Percentiles rank a stretch among this genome's conserved stretches.
These are phyloP conservation scores for Ustilago shanxiensis DNA, from an alignment of 1,284 basidiomycete species.

Conservation along the genomic window DNA sequence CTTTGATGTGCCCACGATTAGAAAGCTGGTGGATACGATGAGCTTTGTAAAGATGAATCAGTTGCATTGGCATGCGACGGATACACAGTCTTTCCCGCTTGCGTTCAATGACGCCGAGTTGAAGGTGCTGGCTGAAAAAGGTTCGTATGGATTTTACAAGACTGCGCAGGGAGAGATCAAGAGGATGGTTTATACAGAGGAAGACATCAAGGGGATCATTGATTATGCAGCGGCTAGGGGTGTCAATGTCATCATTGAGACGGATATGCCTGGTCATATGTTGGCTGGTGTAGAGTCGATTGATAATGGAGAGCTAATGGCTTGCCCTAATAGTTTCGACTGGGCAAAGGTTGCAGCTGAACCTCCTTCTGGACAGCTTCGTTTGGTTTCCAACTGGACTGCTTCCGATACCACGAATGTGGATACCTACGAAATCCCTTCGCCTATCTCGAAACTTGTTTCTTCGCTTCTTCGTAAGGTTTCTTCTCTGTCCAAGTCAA, in stretches of 20 bases:
- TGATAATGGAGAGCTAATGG: constrained; percentile 78
- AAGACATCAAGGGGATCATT: constrained; percentile 78
- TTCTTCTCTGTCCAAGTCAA: constrained; percentile 74
- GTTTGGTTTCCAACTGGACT: constrained; percentile 25
- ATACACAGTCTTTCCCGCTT: constrained; percentile 78
- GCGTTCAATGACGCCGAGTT: constrained; percentile 73
- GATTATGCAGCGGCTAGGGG: constrained; percentile 81
- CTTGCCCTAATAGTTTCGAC: constrained; percentile 77
- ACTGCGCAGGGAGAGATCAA: constrained; percentile 9
- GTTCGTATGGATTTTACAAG: constrained; percentile 77
- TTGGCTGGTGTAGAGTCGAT: constrained; percentile 76
- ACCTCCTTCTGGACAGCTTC: constrained; percentile 83
- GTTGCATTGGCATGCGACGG: constrained; percentile 84
- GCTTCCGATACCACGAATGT: constrained; percentile 74
- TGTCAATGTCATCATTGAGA: constrained; percentile 80
- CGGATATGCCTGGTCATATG: constrained; percentile 86
- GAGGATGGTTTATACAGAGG: constrained; percentile 74
- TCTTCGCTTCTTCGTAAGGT: constrained; percentile 48
- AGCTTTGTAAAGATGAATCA: constrained; percentile 81
- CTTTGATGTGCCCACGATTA: constrained; percentile 75
- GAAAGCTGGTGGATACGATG: constrained; percentile 85
- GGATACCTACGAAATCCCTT: constrained; percentile 71
- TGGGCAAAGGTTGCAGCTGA: constrained; percentile 75
- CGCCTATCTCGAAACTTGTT: constrained; percentile 53
- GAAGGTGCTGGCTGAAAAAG: constrained; percentile 76